Percentiles rank a stretch among this genome's conserved stretches.
phyloP scores from a whole-genome alignment of 176 grass and related monocot genomes.

The Puya raimondii region DNA sequence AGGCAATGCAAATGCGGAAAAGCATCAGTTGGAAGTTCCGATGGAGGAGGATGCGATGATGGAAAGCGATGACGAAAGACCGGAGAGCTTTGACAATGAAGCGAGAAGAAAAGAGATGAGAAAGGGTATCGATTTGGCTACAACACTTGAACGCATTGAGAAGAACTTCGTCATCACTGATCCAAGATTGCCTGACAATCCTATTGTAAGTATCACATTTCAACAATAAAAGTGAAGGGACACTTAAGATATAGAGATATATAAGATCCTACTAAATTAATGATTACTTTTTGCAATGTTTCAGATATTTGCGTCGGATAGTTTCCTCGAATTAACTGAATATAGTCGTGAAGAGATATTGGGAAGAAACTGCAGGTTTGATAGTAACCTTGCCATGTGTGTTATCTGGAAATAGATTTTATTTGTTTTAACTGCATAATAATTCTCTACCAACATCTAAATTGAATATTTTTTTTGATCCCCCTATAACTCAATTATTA shows the following conservation, averaged over 20 bases:
- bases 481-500: no score
- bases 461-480: not conserved
- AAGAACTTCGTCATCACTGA: constrained; percentile 37
- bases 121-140: constrained; percentile 92
- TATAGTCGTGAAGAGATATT: constrained; percentile 86
- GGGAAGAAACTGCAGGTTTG: constrained; percentile 19
- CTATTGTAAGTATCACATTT: constrained; percentile 24
- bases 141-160: constrained; percentile 84
- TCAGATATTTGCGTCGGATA: constrained; percentile 91
- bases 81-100: constrained; percentile 70
- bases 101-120: constrained; percentile 89
- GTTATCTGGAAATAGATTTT: no score
- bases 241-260: not conserved
- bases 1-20: constrained; percentile 34
- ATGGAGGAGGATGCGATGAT: constrained; percentile 47
- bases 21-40: constrained; percentile 40
- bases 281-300: constrained; percentile 6
- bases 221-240: not conserved
- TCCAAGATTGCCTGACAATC: constrained; percentile 34
- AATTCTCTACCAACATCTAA: not conserved
- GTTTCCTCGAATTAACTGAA: constrained; percentile 69
- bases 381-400: not conserved
- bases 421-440: no score
- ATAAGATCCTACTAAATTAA: not conserved
- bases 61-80: constrained; percentile 77